These are phyloP conservation scores for Misopates orontium DNA, from an alignment of 257 asterid species.

Conservation along the genomic window DNA sequence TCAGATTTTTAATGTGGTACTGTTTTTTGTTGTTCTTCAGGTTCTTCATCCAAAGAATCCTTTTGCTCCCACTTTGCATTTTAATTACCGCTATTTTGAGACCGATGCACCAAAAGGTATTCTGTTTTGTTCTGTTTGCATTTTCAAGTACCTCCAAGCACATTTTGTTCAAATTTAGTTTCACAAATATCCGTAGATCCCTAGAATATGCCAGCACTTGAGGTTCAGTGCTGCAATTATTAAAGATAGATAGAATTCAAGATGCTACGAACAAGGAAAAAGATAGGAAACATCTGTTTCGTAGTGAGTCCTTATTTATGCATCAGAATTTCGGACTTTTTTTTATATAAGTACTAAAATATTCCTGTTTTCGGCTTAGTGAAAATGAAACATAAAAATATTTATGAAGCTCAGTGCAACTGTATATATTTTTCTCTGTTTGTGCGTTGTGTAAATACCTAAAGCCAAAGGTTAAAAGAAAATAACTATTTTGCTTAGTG, in stretches of 20 bases:
- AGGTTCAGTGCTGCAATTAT: background rate
- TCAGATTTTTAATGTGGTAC: constrained; percentile 10
- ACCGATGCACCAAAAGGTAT: constrained; percentile 92
- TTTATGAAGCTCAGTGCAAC: too few relatives aligned
- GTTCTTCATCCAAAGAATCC: constrained; percentile 97
- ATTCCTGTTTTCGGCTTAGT: too few relatives aligned
- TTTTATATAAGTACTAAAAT: too few relatives aligned
- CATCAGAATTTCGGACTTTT: too few relatives aligned
- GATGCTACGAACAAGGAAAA: background rate
- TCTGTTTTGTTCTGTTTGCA: background rate
- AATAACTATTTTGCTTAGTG: too few relatives aligned
- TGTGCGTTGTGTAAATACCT: too few relatives aligned
- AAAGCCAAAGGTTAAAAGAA: too few relatives aligned
- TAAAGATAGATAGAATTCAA: background rate
- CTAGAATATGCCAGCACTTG: background rate
- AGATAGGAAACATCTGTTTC: background rate
- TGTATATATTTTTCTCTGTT: too few relatives aligned
- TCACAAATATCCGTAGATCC: background rate
- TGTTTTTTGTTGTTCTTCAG: constrained; percentile 39
- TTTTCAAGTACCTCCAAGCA: constrained; percentile 16
- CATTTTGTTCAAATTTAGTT: constrained; percentile 16
- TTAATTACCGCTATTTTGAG: constrained; percentile 92
- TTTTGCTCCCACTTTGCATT: constrained; percentile 96
- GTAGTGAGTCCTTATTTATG: too few relatives aligned
- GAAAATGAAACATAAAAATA: too few relatives aligned